Conservation (phyloP, 2,329 filamentous ascomycete species). For the Ceratocystis papillata region DNA sequence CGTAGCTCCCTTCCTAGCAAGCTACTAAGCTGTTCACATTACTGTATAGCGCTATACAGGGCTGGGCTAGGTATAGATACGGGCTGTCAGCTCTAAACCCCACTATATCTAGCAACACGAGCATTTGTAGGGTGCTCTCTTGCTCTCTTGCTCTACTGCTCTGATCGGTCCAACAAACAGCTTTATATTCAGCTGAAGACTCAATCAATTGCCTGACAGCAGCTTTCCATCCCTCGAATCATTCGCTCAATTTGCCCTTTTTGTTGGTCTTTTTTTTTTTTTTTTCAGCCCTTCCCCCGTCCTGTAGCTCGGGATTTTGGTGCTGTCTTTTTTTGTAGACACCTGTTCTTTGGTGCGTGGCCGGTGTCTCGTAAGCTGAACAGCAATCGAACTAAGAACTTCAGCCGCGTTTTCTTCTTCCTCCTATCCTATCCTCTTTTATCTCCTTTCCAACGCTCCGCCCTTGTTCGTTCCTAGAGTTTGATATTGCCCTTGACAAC, state of each 20-base stretch:
- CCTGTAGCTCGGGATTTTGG: not conserved
- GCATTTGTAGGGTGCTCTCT: not conserved
- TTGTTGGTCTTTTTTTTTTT: too few relatives aligned
- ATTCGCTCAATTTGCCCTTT: not conserved
- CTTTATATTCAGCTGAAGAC: not conserved
- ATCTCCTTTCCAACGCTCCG: conserved; percentile 8
- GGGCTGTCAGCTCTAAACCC: too few relatives aligned
- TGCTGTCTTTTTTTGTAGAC: conserved; percentile 21
- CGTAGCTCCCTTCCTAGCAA: too few relatives aligned
- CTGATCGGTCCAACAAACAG: not conserved
- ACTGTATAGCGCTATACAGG: too few relatives aligned
- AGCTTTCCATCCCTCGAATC: not conserved
- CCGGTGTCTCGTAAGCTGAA: conserved; percentile 22
- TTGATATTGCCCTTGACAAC: conserved; percentile 26
- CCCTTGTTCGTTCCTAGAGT: conserved; percentile 19
- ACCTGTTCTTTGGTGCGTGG: conserved; percentile 24
- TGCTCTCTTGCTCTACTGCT: not conserved
- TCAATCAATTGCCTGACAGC: not conserved
- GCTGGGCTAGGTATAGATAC: too few relatives aligned
- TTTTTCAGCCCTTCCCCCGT: not conserved
- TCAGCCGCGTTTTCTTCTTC: conserved; percentile 21
- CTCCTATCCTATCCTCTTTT: conserved; percentile 4
- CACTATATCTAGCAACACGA: too few relatives aligned
- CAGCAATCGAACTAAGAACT: conserved; percentile 19
- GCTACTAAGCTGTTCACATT: too few relatives aligned